These are phyloP conservation scores for Heterobasidion parviporum DNA, from an alignment of 1,284 basidiomycete species.

Conservation along the genomic window DNA sequence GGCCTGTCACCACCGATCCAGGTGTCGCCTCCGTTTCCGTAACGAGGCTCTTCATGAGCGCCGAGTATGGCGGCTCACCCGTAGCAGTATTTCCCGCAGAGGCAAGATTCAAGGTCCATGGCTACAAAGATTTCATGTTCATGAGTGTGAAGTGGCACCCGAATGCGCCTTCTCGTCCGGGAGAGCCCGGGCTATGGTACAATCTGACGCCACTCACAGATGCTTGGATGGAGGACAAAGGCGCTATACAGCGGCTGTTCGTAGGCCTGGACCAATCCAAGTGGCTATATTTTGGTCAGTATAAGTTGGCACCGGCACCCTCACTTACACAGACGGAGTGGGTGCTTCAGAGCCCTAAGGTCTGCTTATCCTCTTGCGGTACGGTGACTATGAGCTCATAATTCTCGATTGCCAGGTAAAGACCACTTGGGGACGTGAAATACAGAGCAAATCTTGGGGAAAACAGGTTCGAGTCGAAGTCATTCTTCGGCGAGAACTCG, in stretches of 20 bases:
- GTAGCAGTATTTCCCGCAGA: conserved; percentile 5
- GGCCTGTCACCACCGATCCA: conserved; percentile 8
- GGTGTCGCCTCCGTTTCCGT: conserved; percentile 6
- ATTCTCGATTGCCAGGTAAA: conserved; percentile 2
- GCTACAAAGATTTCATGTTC: conserved; percentile 10
- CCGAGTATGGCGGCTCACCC: conserved; percentile 10
- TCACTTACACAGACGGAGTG: conserved; percentile 14
- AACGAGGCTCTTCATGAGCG: conserved; percentile 10
- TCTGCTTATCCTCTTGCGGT: conserved; percentile 1
- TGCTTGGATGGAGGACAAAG: neutral
- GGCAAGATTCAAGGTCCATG: conserved; percentile 3
- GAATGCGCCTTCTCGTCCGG: conserved; percentile 11
- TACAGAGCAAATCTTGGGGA: conserved; percentile 4
- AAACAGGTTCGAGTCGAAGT: conserved; percentile 9
- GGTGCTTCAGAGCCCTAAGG: conserved; percentile 6
- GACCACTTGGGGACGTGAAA: conserved; percentile 4
- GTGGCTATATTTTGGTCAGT: conserved; percentile 17
- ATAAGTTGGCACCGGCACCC: conserved; percentile 4
- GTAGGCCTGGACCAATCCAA: conserved; percentile 4
- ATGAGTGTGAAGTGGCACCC: conserved; percentile 11
- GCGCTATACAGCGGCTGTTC: conserved; percentile 7
- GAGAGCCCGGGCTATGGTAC: conserved; percentile 12
- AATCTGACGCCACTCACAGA: neutral
- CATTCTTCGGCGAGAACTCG: conserved; percentile 1
- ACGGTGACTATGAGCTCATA: neutral